phyloP scores from a whole-genome alignment of 2,329 filamentous ascomycete genomes.

The Diaporthe humulicola region DNA sequence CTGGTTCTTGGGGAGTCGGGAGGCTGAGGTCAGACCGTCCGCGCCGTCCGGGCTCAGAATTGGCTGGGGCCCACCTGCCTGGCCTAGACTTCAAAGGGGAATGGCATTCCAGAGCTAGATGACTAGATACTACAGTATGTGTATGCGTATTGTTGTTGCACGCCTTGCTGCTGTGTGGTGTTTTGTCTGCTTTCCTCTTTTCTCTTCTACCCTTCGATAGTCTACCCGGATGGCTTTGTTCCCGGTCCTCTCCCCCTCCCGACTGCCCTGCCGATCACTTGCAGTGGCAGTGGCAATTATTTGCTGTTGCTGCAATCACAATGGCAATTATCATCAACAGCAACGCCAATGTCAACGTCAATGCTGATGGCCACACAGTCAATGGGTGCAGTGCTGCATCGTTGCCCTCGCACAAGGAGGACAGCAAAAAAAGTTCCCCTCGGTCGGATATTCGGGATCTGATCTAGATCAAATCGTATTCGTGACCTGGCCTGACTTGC shows the following conservation, averaged over 20 bases:
- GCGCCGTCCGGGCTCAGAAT: not conserved
- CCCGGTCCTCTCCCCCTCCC: not conserved
- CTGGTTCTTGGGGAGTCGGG: not conserved
- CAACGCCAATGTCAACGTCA: not conserved
- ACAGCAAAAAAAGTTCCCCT: not conserved
- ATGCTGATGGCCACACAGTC: not conserved
- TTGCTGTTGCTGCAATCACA: too few relatives aligned
- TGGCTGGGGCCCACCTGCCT: constrained; percentile 7
- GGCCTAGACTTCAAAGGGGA: constrained; percentile 10
- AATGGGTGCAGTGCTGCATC: not conserved
- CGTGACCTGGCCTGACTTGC: constrained; percentile 27
- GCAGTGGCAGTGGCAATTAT: not conserved
- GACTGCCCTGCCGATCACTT: constrained; percentile 3
- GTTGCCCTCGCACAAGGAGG: not conserved
- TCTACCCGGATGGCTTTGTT: not conserved
- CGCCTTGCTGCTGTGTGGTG: not conserved
- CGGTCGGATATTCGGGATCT: constrained; percentile 23
- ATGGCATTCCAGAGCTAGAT: constrained; percentile 18
- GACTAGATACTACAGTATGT: not conserved
- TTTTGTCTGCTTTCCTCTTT: not conserved
- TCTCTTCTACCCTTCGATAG: not conserved
- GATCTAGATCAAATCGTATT: constrained; percentile 18
- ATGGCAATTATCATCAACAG: not conserved
- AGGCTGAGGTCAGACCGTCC: constrained; percentile 31
- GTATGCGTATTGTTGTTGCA: not conserved